Evolutionary conservation across 495 filamentous ascomycete species (phyloP).

Genomic region (Penicillium longicatenatum): DNA sequence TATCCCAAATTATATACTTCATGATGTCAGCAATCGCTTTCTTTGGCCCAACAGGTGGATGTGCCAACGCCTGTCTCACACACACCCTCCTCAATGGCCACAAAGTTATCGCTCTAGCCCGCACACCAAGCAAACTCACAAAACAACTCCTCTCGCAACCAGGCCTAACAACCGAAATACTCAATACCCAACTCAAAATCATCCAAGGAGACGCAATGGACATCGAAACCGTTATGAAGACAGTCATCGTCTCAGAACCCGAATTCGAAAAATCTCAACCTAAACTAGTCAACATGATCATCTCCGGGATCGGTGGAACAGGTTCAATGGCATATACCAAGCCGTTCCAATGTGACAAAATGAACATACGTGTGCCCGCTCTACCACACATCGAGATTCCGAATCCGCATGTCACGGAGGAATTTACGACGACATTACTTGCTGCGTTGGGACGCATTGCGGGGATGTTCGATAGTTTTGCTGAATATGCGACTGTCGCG

Average conservation of each 20-base stretch:
- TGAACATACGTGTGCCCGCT: slow-evolving; percentile 14
- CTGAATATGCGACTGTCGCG: slow-evolving; percentile 8
- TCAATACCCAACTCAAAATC: slow-evolving; percentile 42
- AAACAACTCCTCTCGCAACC: slow-evolving; percentile 34
- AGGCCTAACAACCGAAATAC: slow-evolving; percentile 31
- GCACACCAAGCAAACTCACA: slow-evolving; percentile 60
- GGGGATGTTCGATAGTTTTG: slow-evolving; percentile 17
- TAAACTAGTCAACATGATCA: slow-evolving; percentile 32
- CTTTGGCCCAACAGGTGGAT: slow-evolving; percentile 50
- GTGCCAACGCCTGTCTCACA: slow-evolving; percentile 42
- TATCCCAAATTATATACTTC: background rate
- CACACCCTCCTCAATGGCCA: slow-evolving; percentile 49
- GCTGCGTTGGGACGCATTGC: slow-evolving; percentile 28
- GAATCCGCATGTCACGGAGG: slow-evolving; percentile 31
- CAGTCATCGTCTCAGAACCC: slow-evolving; percentile 22
- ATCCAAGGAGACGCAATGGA: slow-evolving; percentile 52
- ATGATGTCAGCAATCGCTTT: slow-evolving; percentile 35
- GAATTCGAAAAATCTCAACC: background rate
- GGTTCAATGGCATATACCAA: slow-evolving; percentile 11
- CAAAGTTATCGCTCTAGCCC: slow-evolving; percentile 48
- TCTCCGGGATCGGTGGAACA: slow-evolving; percentile 50
- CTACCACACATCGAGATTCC: slow-evolving; percentile 22
- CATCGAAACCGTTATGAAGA: slow-evolving; percentile 30
- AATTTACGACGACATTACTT: slow-evolving; percentile 29
- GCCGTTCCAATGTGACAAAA: slow-evolving; percentile 21